Conservation (phyloP, 1,284 basidiomycete genomes). For the Ustilago xerochloae region DNA sequence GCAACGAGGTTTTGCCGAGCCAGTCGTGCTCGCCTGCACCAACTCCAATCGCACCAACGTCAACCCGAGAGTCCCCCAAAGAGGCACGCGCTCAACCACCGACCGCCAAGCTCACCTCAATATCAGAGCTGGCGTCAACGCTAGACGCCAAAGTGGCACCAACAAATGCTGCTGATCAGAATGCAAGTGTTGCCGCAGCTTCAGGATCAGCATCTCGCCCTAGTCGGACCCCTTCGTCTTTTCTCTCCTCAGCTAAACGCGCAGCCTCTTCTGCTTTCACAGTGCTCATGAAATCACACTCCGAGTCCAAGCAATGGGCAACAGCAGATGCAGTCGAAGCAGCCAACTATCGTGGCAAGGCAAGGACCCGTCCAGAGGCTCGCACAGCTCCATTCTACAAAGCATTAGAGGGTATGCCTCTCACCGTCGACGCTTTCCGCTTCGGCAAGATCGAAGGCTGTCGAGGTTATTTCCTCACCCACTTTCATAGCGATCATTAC, state of each 20-base stretch:
- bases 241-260: slow-evolving; percentile 21
- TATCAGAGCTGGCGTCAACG: slow-evolving; percentile 33
- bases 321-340: slow-evolving; percentile 56
- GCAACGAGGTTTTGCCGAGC: neutral
- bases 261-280: slow-evolving; percentile 53
- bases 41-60: neutral
- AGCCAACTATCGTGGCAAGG: slow-evolving; percentile 46
- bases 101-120: slow-evolving; percentile 31
- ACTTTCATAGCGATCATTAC: slow-evolving; percentile 71
- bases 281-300: slow-evolving; percentile 57
- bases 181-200: neutral
- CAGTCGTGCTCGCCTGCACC: slow-evolving; percentile 28
- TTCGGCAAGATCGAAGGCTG: slow-evolving; percentile 90
- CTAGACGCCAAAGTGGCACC: slow-evolving; percentile 18
- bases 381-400: slow-evolving; percentile 66
- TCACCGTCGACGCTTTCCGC: slow-evolving; percentile 93
- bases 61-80: neutral
- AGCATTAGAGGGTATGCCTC: slow-evolving; percentile 92
- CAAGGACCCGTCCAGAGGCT: slow-evolving; percentile 27
- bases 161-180: neutral
- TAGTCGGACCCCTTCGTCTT: slow-evolving; percentile 13
- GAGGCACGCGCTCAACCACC: neutral
- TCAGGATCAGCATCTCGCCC: neutral
- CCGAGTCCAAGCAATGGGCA: slow-evolving; percentile 59
- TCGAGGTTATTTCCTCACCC: slow-evolving; percentile 83